Conservation (phyloP, 1,139 yeast species). For the Scheffersomyces quercinus region DNA sequence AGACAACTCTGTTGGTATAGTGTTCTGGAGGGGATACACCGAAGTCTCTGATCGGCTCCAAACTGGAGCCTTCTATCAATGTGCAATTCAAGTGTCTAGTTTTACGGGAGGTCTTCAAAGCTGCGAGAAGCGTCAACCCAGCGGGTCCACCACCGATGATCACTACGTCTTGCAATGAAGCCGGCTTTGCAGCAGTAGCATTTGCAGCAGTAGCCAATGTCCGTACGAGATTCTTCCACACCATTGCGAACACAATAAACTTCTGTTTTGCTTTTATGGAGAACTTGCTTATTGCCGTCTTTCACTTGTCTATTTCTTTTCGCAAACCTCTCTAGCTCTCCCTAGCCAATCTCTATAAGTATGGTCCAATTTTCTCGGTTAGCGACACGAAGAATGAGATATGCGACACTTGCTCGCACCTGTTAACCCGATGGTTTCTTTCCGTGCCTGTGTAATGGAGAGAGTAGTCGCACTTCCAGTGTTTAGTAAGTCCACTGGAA, state of each 20-base stretch:
- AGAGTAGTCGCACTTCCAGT: no score
- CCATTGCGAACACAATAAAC: neutral
- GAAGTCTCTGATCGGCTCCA: conserved; percentile 56
- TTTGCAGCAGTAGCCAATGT: conserved; percentile 7
- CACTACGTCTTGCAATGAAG: conserved; percentile 61
- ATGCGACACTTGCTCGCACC: no score
- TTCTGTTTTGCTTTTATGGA: no score
- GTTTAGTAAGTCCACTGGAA: no score
- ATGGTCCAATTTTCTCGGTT: no score
- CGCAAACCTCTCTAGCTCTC: no score
- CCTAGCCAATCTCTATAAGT: no score
- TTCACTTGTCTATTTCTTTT: no score
- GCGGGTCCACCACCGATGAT: conserved; percentile 99
- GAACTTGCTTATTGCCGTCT: no score
- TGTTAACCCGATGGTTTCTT: no score
- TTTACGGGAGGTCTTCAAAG: conserved; percentile 64
- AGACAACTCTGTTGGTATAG: conserved; percentile 80
- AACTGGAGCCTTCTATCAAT: conserved; percentile 70
- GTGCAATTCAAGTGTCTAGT: conserved; percentile 63
- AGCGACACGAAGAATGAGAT: no score
- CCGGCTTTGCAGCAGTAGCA: conserved; percentile 5
- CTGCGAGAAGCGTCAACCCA: conserved; percentile 83
- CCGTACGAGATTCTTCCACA: conserved; percentile 2
- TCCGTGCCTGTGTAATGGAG: no score
- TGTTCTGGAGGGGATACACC: conserved; percentile 53